Conservation (phyloP, 2,329 filamentous ascomycete species). For the Ophiostoma piceae region DNA sequence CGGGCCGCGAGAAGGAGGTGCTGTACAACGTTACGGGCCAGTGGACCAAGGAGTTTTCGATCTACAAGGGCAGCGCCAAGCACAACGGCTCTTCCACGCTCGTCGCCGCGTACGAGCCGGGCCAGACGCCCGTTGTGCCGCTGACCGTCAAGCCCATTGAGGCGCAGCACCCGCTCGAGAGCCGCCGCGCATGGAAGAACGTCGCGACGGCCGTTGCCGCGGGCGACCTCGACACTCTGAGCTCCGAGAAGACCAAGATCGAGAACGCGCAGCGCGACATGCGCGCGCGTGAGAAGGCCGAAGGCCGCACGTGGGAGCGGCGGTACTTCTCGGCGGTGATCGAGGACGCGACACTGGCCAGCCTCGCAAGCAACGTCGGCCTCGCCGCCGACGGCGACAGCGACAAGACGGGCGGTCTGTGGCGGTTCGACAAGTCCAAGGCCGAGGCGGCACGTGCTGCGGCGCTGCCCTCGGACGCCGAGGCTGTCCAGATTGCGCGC, state of each 20-base stretch:
- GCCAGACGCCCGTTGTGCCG: constrained; percentile 54
- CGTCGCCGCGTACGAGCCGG: constrained; percentile 58
- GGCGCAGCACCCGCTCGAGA: constrained; percentile 80
- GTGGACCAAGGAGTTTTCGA: constrained; percentile 79
- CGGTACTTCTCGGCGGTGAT: constrained; percentile 67
- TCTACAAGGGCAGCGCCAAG: constrained; percentile 61
- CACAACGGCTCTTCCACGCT: constrained; percentile 39
- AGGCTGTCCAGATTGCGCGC: constrained; percentile 33
- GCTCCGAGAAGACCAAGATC: constrained; percentile 76
- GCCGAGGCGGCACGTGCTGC: constrained; percentile 39
- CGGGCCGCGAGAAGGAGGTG: constrained; percentile 65
- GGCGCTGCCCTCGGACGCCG: constrained; percentile 35
- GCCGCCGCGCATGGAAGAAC: constrained; percentile 78
- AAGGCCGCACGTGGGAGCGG: constrained; percentile 72
- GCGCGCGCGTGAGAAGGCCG: constrained; percentile 68
- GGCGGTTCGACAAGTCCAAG: constrained; percentile 49
- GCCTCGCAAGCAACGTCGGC: constrained; percentile 44
- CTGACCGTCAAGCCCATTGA: constrained; percentile 68
- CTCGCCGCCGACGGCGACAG: constrained; percentile 48
- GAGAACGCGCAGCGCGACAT: constrained; percentile 77
- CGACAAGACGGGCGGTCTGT: constrained; percentile 57
- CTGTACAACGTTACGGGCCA: constrained; percentile 81
- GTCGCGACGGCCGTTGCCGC: constrained; percentile 74
- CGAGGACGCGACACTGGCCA: constrained; percentile 43
- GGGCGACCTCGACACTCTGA: constrained; percentile 78